Evolutionary conservation across 768 basidiomycete genomes (phyloP), one percentile per base, ranked within the genome.

Genomic region (Collybiopsis confluens): DNA sequence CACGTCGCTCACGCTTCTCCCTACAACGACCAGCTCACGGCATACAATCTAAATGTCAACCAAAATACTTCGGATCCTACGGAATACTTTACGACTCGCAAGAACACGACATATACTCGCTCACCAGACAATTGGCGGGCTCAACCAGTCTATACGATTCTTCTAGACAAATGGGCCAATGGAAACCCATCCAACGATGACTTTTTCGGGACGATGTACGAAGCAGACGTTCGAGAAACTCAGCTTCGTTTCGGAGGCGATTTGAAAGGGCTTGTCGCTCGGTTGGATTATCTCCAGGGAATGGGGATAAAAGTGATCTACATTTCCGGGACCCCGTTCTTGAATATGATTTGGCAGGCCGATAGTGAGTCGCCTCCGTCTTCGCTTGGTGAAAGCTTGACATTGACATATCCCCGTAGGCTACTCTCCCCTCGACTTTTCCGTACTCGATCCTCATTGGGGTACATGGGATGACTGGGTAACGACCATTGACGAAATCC

Each of bases 331-430:
- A 97, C 94, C 1, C 84, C 87, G 51, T 97, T 92, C 69, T 56
- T 96, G 56, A 95, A 96, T 78, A 94, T 94, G 93, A 70, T 91
- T 20, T 96, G 93, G 93, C 88, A 94, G 65, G 88, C 92, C 3
- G 93, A 96, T 79, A 93, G 93, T 94, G 52, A 65, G 91, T 38
- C 28, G 40, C n/a, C 54, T 45, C 52, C 18, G 54, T 42, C 27
- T 26, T 38, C 40, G 37, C 36, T 26, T 49, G 24, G 6, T 59
- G 30, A 33, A 42, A 55, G 54, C 30, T 59, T 59, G 54, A 52
- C 30, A 45, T 36, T 36, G 5, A 44, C 36, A 44, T 47, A 1
- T 6, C 27, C 37, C 33, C 61, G 23, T 53, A 91, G 92, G 92
- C 70, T 97, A 95, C 67, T 97, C 94, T 27, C 90, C 92, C 5